Percentiles rank a stretch among this genome's conserved stretches.
Evolutionary conservation across 1,284 basidiomycete genomes (phyloP).

Genomic region (Ceratobasidium sp.): DNA sequence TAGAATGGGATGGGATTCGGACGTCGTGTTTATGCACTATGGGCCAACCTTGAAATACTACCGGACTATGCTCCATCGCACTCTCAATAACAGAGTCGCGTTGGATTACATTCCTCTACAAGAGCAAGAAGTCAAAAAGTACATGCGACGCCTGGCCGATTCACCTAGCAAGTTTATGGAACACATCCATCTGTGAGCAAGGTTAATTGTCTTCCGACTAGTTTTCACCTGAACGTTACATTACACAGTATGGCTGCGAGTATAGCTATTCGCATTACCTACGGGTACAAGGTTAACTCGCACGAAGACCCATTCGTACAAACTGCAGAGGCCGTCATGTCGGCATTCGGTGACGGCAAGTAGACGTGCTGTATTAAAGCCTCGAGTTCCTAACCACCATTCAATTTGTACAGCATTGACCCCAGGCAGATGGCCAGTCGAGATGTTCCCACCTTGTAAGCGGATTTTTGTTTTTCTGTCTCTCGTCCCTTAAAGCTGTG

Average conservation of each 20-base stretch:
- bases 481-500: no score
- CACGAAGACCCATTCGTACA: neutral
- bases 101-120: neutral
- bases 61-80: neutral
- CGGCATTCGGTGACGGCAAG: conserved; percentile 2
- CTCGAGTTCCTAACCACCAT: no score
- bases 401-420: neutral
- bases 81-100: neutral
- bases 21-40: neutral
- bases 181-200: conserved; percentile 1
- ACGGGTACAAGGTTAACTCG: conserved; percentile 19
- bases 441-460: conserved; percentile 13
- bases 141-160: neutral
- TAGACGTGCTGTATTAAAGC: no score
- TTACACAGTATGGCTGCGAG: neutral
- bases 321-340: neutral
- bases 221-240: neutral
- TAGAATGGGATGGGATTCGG: conserved; percentile 10
- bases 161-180: neutral
- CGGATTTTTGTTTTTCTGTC: neutral
- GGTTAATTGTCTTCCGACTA: neutral
- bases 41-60: neutral
- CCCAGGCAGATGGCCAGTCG: conserved; percentile 6
- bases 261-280: neutral
- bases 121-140: conserved; percentile 8